A percentile compares a stretch with the other conserved stretches of the same genome.
These are phyloP conservation scores for Xylaria sp. DNA, from an alignment of 2,329 filamentous ascomycete genomes.

Conservation along the genomic window DNA sequence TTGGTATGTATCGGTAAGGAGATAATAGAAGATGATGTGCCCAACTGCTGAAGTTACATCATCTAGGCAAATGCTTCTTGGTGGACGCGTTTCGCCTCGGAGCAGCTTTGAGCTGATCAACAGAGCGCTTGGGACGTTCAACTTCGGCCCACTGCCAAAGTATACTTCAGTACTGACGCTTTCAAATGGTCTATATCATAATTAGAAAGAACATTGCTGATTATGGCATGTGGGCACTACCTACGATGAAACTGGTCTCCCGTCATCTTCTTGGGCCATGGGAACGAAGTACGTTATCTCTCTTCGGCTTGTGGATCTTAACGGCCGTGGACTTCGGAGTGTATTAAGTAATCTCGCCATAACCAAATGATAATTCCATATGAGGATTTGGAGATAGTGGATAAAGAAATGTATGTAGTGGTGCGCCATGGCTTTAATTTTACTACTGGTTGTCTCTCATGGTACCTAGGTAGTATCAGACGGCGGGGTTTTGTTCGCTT, in stretches of 20 bases:
- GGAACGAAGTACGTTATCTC: conserved; percentile 20
- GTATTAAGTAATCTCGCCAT: conserved; percentile 22
- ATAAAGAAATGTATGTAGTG: conserved; percentile 24
- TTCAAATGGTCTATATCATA: conserved; percentile 26
- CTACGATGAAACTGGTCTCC: conserved; percentile 31
- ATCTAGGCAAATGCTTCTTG: conserved; percentile 11
- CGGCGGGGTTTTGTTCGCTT: conserved; percentile 25
- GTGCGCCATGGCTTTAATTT: conserved; percentile 24
- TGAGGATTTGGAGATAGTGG: conserved; percentile 25
- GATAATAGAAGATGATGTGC: conserved; percentile 43
- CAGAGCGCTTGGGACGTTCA: conserved; percentile 27
- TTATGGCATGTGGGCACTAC: background rate
- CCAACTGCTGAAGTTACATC: conserved; percentile 38
- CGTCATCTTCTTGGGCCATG: conserved; percentile 29
- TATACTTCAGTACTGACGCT: conserved; percentile 23
- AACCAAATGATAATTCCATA: conserved; percentile 29
- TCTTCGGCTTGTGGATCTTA: conserved; percentile 11
- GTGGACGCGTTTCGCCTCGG: background rate
- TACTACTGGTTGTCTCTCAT: conserved; percentile 4
- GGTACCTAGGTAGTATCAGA: conserved; percentile 1
- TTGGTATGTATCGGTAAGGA: conserved; percentile 43
- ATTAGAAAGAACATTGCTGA: conserved; percentile 7
- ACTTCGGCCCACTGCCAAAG: conserved; percentile 8
- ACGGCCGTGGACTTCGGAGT: conserved; percentile 2
- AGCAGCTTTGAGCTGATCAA: conserved; percentile 14